These are phyloP conservation scores for Trametes sp. DNA, from an alignment of 1,284 basidiomycete species.

Conservation along the genomic window DNA sequence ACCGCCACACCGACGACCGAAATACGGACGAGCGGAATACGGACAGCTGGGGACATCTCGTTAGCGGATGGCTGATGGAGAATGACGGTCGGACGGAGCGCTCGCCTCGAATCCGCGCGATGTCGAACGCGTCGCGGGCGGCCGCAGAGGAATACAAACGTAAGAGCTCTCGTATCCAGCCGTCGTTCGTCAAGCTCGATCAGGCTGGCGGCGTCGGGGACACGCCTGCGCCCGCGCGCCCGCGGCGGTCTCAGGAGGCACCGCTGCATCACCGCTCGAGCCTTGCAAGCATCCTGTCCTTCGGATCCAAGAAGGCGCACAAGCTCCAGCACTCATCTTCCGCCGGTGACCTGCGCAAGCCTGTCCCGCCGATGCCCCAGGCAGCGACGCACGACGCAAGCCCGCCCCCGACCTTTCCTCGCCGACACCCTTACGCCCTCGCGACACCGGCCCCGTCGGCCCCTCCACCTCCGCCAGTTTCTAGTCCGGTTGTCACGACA, in stretches of 20 bases:
- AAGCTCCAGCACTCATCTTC: constrained; percentile 38
- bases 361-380: constrained; percentile 16
- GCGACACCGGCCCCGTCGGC: constrained; percentile 42
- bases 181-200: constrained; percentile 53
- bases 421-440: constrained; percentile 60
- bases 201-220: constrained; percentile 64
- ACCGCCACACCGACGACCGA: constrained; percentile 44
- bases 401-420: constrained; percentile 33
- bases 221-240: constrained; percentile 55
- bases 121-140: constrained; percentile 37
- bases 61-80: constrained; percentile 48
- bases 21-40: constrained; percentile 47
- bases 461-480: constrained; percentile 23
- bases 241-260: constrained; percentile 36
- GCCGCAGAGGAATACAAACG: constrained; percentile 23
- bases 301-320: constrained; percentile 42
- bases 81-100: constrained; percentile 33
- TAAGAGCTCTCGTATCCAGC: constrained; percentile 28
- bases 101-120: constrained; percentile 34
- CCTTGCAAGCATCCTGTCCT: constrained; percentile 57
- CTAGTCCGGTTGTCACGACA: constrained; percentile 32
- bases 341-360: constrained; percentile 30
- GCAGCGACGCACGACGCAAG: constrained; percentile 11
- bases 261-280: constrained; percentile 48
- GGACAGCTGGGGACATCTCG: constrained; percentile 59